A percentile compares a stretch with the other conserved stretches of the same genome.
Evolutionary conservation across 305 asterid species (phyloP).

Genomic region (Solanum hybrid): DNA sequence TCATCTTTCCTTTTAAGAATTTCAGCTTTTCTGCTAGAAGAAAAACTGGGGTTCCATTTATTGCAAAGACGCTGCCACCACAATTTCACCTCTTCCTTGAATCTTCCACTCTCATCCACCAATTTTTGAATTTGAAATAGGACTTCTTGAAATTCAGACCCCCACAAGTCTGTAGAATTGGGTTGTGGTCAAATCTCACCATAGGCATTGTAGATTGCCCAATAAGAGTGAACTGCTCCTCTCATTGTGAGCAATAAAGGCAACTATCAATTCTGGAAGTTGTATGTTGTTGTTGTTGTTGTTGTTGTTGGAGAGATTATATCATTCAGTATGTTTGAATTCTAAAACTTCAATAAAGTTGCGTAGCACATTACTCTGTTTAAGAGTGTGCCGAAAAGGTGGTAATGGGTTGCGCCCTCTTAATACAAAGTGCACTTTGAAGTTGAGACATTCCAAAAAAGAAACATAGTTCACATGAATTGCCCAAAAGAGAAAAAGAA

Average conservation of each 20-base stretch:
- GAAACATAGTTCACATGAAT: neutral
- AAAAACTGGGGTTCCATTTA: neutral
- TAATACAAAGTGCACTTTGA: neutral
- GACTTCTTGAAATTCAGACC: neutral
- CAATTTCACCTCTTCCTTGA: neutral
- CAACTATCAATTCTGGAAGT: neutral
- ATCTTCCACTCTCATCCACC: neutral
- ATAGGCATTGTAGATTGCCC: rapidly evolving
- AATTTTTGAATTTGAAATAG: neutral
- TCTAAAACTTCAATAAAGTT: neutral
- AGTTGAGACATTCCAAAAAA: neutral
- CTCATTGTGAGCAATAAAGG: neutral
- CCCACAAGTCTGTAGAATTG: neutral
- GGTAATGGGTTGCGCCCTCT: neutral
- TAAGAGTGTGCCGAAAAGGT: neutral
- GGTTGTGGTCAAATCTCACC: neutral
- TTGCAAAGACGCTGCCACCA: neutral
- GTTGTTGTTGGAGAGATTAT: neutral
- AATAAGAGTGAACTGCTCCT: neutral
- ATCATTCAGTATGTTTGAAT: neutral
- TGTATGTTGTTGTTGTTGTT: neutral
- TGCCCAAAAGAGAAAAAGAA: neutral
- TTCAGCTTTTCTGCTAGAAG: neutral
- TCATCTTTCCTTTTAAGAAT: neutral
- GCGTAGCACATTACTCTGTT: neutral